Evolutionary conservation across 176 grass and related monocot genomes (phyloP), one percentile per base, ranked within the genome.

Genomic region (Paspalum vaginatum): DNA sequence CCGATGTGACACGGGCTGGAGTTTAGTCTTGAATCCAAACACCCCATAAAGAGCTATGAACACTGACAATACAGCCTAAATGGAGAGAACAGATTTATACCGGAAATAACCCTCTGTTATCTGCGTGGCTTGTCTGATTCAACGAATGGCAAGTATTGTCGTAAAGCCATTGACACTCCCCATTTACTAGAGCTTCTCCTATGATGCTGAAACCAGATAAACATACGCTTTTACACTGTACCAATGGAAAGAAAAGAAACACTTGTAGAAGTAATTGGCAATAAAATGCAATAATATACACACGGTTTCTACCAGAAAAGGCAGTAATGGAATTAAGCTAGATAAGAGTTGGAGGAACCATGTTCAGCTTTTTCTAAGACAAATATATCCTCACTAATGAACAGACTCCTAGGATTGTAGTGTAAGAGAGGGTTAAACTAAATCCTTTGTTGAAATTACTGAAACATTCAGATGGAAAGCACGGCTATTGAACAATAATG

Each of bases 141-240:
- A 41, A 53, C 0, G 4, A 4, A 41, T 66, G 25, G 61, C 26
- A 89, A 85, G 76, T 65, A 81, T 92, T 85, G 63, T 77, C 69
- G 40, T 72, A 79, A 81, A 98, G 85, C 92, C 85, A 94, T 71
- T 72, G 72, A 55, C 82, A 86, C 25, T 91, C 81, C 46, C 89
- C 88, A 53, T 50, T 89, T 82, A 89, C 54, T 47, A 93, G 65
- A 69, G 69, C 86, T 74, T 78, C 73, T 66, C 95, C 95, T 57
- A 94, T 86, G 84, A 92, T 83, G 65, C 95, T 98, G 80, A 81
- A 77, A 81, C 18, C 45, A 75, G 44, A 59, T 13, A 25, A 7
- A 61, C 0, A 65, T 16, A 65, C 0, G 18, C 57, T n/a, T 75
- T 58, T 0, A 15, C 17, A 1, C 11, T 57, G 6, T 42, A 42